Evolutionary conservation across 1,284 basidiomycete species (phyloP).

Genomic region (Cryptococcus neoformans): DNA sequence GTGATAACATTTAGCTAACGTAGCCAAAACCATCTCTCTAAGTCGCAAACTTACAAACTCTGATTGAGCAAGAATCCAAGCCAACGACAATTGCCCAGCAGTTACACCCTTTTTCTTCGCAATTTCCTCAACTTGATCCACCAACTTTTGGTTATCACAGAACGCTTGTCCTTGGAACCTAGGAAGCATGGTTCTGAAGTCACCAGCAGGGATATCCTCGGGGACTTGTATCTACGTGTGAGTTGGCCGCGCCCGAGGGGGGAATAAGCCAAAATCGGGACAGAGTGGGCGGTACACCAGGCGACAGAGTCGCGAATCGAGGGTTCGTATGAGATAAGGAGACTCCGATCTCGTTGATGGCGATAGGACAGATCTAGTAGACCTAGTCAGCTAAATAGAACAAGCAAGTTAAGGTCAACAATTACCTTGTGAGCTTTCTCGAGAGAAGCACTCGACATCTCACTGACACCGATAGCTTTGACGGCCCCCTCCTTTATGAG

Average conservation of each 20-base stretch:
- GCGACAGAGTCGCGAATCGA: constrained; percentile 49
- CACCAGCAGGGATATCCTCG: constrained; percentile 52
- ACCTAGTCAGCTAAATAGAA: background rate
- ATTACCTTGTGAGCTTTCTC: constrained; percentile 26
- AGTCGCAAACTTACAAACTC: constrained; percentile 43
- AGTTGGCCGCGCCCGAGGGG: constrained; percentile 62
- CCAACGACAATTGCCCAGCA: constrained; percentile 60
- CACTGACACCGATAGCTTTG: constrained; percentile 30
- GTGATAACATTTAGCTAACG: background rate
- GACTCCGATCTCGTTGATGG: constrained; percentile 58
- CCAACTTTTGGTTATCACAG: constrained; percentile 58
- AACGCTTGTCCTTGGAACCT: constrained; percentile 53
- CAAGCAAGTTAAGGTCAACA: background rate
- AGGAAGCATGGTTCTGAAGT: constrained; percentile 26
- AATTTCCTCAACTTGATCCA: constrained; percentile 52
- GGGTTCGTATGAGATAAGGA: constrained; percentile 55
- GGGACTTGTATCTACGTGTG: constrained; percentile 54
- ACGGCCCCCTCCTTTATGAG: constrained; percentile 36
- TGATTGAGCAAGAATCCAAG: constrained; percentile 58
- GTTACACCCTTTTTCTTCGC: constrained; percentile 56
- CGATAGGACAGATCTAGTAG: constrained; percentile 53
- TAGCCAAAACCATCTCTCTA: background rate
- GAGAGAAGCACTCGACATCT: constrained; percentile 20
- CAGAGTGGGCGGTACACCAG: constrained; percentile 52
- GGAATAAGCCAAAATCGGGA: constrained; percentile 59